Evolutionary conservation across 169 alveolate genomes (phyloP).

Genomic region (Blepharisma undulans): DNA sequence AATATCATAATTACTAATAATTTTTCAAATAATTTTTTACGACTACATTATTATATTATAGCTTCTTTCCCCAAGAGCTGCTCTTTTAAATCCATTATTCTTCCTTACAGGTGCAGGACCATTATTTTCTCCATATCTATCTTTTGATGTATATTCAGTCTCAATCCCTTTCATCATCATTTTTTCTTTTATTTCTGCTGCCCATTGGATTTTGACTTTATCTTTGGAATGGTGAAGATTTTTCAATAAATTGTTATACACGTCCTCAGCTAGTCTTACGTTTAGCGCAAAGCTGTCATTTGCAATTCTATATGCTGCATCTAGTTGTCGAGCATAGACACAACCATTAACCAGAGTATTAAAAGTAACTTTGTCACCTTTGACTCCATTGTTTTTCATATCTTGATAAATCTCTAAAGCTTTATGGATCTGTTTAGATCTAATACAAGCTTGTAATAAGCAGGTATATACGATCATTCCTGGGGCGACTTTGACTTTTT

Average conservation of each 20-base stretch:
- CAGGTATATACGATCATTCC: conserved; percentile 81
- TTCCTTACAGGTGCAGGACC: background rate
- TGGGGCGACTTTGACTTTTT: background rate
- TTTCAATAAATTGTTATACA: conserved; percentile 27
- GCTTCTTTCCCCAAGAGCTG: background rate
- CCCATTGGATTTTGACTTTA: conserved; percentile 19
- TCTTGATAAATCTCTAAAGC: conserved; percentile 73
- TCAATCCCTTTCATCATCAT: conserved; percentile 6
- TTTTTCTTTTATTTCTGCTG: background rate
- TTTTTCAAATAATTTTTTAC: too few species aligned
- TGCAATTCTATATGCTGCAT: conserved; percentile 27
- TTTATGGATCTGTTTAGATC: conserved; percentile 66
- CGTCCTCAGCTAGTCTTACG: conserved; percentile 42
- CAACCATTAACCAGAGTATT: conserved; percentile 80
- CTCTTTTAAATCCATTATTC: background rate
- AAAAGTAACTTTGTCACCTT: conserved; percentile 85
- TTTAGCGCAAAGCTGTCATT: conserved; percentile 20
- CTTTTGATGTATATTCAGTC: background rate
- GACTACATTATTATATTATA: background rate
- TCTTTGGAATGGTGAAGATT: background rate
- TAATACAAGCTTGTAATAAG: conserved; percentile 86
- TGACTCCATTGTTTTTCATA: conserved; percentile 75
- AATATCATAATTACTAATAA: too few species aligned
- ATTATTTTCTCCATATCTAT: background rate
- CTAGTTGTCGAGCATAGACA: conserved; percentile 38